Evolutionary conservation across 441 rosid species (phyloP).

Genomic region (Brassica balearica): DNA sequence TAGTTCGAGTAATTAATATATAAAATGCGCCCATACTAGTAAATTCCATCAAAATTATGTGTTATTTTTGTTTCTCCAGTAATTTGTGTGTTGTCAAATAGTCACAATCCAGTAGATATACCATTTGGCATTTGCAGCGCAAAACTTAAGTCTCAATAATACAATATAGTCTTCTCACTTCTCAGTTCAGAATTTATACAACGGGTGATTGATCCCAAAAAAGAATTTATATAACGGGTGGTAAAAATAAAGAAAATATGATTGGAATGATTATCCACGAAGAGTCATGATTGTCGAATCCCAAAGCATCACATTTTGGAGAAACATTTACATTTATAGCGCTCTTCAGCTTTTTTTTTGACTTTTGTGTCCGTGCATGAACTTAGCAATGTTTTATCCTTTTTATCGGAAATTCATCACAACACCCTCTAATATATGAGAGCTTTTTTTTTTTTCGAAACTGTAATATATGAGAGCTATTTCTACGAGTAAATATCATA

Average conservation of each 20-base stretch:
- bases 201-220: background rate
- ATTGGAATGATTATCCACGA: constrained; percentile 24
- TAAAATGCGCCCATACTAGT: background rate
- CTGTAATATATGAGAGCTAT: no score
- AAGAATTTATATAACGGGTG: background rate
- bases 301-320: constrained; percentile 42
- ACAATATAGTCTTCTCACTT: background rate
- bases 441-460: background rate
- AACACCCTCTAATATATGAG: background rate
- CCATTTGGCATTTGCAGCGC: constrained; percentile 1
- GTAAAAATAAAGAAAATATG: constrained; percentile 6
- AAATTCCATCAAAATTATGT: background rate
- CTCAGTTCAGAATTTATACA: background rate
- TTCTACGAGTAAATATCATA: no score
- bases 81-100: background rate
- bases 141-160: background rate
- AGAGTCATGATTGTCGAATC: constrained; percentile 40
- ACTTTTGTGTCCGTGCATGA: constrained; percentile 33
- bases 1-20: background rate
- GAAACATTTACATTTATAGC: constrained; percentile 11
- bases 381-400: constrained; percentile 35
- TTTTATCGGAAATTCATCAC: background rate
- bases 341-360: constrained; percentile 26
- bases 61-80: background rate
- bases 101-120: background rate